A percentile compares a stretch with the other conserved stretches of the same genome.
phyloP scores from a whole-genome alignment of 495 filamentous ascomycete species.

The Xylaria bambusicola region DNA sequence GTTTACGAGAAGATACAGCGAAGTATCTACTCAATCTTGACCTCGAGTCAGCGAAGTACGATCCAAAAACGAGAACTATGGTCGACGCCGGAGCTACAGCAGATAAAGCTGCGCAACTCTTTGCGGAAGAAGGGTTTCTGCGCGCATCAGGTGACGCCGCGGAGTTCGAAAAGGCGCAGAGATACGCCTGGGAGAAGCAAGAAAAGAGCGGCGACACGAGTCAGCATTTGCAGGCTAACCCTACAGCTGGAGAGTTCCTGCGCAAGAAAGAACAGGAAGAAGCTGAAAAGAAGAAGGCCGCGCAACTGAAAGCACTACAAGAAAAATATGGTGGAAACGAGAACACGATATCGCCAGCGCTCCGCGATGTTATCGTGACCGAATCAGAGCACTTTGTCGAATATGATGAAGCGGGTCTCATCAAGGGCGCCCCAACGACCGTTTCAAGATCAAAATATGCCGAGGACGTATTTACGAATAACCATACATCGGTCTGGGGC shows the following conservation, averaged over 20 bases:
- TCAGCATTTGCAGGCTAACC: conserved; percentile 91
- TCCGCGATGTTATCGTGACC: conserved; percentile 66
- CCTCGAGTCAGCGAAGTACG: conserved; percentile 95
- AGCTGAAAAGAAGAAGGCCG: conserved; percentile 63
- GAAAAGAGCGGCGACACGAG: conserved; percentile 74
- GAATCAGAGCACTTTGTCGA: conserved; percentile 91
- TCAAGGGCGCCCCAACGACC: conserved; percentile 83
- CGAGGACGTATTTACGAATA: conserved; percentile 85
- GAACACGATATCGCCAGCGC: conserved; percentile 61
- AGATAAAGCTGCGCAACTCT: conserved; percentile 81
- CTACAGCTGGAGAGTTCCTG: conserved; percentile 83
- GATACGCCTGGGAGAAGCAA: conserved; percentile 93
- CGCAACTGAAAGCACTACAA: conserved; percentile 68
- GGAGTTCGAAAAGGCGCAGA: conserved; percentile 87
- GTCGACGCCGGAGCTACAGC: conserved; percentile 81
- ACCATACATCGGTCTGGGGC: conserved; percentile 92
- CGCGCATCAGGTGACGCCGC: conserved; percentile 89
- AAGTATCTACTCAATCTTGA: conserved; percentile 96
- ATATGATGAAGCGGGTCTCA: conserved; percentile 84
- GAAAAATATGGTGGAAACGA: conserved; percentile 80
- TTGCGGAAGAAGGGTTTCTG: conserved; percentile 94
- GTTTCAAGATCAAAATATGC: conserved; percentile 83
- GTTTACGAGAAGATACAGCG: conserved; percentile 95
- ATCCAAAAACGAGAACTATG: conserved; percentile 95
- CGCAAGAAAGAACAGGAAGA: conserved; percentile 78